These are phyloP conservation scores for Crucihimalaya himalaica DNA, from an alignment of 345 rosid species.

Conservation along the genomic window DNA sequence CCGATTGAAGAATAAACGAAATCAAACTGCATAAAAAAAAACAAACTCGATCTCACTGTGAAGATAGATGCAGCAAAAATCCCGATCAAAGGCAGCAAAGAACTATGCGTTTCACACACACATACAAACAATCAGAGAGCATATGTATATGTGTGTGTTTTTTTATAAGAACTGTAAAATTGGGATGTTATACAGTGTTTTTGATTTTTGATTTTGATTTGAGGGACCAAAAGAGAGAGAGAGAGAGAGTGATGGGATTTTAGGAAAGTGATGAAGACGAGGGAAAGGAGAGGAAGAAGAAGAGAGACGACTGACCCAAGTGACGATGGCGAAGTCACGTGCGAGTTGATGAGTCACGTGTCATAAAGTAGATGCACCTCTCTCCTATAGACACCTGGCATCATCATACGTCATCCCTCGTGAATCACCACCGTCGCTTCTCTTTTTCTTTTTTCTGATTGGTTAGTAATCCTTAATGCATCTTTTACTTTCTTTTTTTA, in stretches of 20 bases:
- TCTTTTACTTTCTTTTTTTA: neutral
- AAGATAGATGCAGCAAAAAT: constrained; percentile 15
- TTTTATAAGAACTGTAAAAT: neutral
- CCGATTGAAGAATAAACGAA: neutral
- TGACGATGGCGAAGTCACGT: constrained; percentile 38
- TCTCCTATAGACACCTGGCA: constrained; percentile 60
- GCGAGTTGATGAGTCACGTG: constrained; percentile 64
- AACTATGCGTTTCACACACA: constrained; percentile 14
- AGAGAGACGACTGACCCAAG: constrained; percentile 31
- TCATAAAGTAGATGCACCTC: constrained; percentile 46
- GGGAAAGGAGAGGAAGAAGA: constrained; percentile 24
- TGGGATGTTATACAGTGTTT: constrained; percentile 1
- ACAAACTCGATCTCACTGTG: constrained; percentile 30
- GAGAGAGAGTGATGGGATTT: constrained; percentile 27
- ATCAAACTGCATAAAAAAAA: constrained; percentile 12
- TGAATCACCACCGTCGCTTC: constrained; percentile 42
- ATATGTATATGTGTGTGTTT: constrained; percentile 12
- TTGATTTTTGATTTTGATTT: neutral
- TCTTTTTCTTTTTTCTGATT: constrained; percentile 15
- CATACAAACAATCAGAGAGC: constrained; percentile 12
- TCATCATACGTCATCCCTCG: constrained; percentile 51
- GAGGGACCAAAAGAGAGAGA: neutral
- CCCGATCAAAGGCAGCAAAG: constrained; percentile 21
- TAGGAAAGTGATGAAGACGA: constrained; percentile 40
- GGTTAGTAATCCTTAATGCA: neutral